Base-by-base conservation (phyloP, 2,329 filamentous ascomycete species). In the Helotiales sp. region DNA sequence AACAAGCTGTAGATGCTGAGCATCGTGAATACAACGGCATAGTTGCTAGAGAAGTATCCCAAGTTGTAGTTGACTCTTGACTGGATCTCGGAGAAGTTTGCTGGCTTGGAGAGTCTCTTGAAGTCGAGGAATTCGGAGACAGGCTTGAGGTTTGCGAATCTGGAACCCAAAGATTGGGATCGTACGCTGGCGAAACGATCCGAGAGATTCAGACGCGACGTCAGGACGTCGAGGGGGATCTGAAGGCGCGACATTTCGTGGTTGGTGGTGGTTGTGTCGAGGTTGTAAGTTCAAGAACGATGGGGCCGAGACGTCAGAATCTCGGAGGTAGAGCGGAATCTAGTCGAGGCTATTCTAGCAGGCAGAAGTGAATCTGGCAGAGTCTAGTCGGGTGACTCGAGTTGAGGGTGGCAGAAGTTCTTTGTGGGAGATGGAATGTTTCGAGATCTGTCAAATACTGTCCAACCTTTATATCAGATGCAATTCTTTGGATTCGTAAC, bases 21-120 rank as follows among this genome's bases (percentile, higher is more conserved):
- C 90, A 99, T 96, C 75, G 92, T 85, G 79, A 98, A 97, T 75
- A 98, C 88, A 71, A 92, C 91, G 74, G 92, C 91, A 87, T 99
- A 99, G 85, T 99, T 99, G 90, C 93, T 97, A 70, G 93, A 96
- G 86, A 97, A 99, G 84, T 98, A 91, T 79, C 91, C 89, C 72
- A 99, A 83, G 82, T 99, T 99, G 89, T 97, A 97, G 85, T 96
- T 97, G 83, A 97, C 90, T 72, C 95, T 89, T 75, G 91, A 93
- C 82, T 98, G 95, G 71, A 93, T 89, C 80, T 97, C 94, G 72
- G 84, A 84, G 76, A 98, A 97, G 83, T 96, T 96, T 78, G 87
- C 88, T 30, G 96, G 96, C 84, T 98, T 99, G 73, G 93, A 97
- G 65, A 99, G 77, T 74, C 94, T 93, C 88, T 97, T 97, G 82